Evolutionary conservation across 2,329 filamentous ascomycete genomes (phyloP), one percentile per base, ranked within the genome.

Genomic region (Zymoseptoria brevis): DNA sequence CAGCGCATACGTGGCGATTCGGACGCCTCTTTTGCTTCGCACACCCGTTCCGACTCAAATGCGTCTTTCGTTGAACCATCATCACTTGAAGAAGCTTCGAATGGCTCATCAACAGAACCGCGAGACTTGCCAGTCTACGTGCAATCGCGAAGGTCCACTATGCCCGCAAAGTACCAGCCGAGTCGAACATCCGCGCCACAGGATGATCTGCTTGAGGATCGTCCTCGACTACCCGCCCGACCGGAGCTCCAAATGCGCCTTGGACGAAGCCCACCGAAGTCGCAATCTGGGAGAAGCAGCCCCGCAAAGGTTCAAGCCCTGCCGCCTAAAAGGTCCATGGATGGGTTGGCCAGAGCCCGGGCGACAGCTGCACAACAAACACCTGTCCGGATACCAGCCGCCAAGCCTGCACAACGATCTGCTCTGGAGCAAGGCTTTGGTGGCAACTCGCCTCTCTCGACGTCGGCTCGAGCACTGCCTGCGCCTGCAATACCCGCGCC

Each of bases 401-500:
- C 49, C 4, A 69, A 64, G 50, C 58, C 67, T 53, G 22, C 22
- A 6, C 61, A 60, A 29, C 60, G 56, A 48, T 69, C 68, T 48
- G 69, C 68, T 48, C 62, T 72, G 2, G 50, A 53, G 5, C 65
- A 66, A 59, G 70, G 67, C 54, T 72, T 72, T 54, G 65, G 66
- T 53, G 62, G 62, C 19, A 54, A 49, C 7, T 29, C 59, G 29
- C 55, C 63, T 22, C 26, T 54, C 8, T 45, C 54, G 53, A 57
- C 19, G 49, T 57, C 45, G 7, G 60, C 55, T 19, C 57, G 50
- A 60, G 64, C 55, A 53, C 61, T 54, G 5, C 56, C 57, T 8
- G 64, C 72, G 7, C 72, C 72, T 13, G 69, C 69, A 19, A 62
- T 73, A 6, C 72, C 72, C 7, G 69, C 72, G 35, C 72, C 72